phyloP scores from a whole-genome alignment of 176 grass and related monocot genomes.

The Carex littledalei region DNA sequence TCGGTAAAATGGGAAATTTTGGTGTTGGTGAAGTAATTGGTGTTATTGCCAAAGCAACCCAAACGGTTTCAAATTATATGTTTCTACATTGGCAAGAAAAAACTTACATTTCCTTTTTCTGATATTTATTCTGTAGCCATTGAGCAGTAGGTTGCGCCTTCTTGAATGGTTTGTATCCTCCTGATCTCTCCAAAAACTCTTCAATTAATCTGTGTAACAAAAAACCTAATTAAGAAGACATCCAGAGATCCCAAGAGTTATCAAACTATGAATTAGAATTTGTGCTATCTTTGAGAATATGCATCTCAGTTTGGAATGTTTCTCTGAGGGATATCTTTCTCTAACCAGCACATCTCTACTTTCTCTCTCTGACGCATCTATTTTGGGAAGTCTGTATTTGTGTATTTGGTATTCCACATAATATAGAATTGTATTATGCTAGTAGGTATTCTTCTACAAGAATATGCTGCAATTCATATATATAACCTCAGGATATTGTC shows the following conservation, averaged over 20 bases:
- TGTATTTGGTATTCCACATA: too few relatives aligned
- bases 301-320: too few relatives aligned
- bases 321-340: too few relatives aligned
- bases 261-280: too few relatives aligned
- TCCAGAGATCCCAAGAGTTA: neutral
- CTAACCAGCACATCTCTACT: too few relatives aligned
- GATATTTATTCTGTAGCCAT: conserved; percentile 42
- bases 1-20: neutral
- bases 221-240: neutral
- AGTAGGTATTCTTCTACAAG: too few relatives aligned
- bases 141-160: conserved; percentile 25
- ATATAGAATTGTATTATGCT: too few relatives aligned
- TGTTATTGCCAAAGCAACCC: neutral
- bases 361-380: too few relatives aligned
- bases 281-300: too few relatives aligned
- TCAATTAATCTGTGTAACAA: conserved; percentile 55
- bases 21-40: neutral
- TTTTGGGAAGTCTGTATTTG: too few relatives aligned
- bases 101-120: conserved; percentile 26
- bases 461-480: too few relatives aligned
- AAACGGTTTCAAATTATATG: neutral
- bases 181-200: conserved; percentile 74
- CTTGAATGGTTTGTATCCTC: conserved; percentile 38
- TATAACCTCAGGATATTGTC: too few relatives aligned
- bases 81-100: neutral